Base-by-base conservation (phyloP, 768 basidiomycete genomes). In the Pholiota microspora region DNA sequence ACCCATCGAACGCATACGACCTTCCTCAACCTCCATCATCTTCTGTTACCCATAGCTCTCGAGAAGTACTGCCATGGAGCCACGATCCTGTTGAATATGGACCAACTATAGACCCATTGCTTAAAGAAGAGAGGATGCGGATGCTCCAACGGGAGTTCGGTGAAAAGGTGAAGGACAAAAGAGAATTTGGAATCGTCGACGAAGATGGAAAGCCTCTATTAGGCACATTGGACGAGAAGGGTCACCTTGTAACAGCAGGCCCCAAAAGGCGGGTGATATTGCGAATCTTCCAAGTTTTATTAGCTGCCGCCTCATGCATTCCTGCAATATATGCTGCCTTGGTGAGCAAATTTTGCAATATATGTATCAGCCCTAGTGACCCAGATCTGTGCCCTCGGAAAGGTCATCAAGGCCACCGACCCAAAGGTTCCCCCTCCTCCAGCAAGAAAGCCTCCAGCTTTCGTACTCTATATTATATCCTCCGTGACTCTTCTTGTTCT, bases 111-210 rank as follows among this genome's bases (percentile, higher is more conserved):
- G 76, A 82, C 53, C 67, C 77, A 1, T 67, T 74, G n/a, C 69
- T 81, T 27, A 88, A 86, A 65, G 83, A 84, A 65, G 86, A 88
- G 60, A 77, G 86, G 15, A 74, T 88, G 60, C 79, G 84, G 5
- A 87, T 88, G 85, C 75, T 89, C 8, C 82, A 88, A 63, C 77
- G 77, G 15, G 85, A 88, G 57, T 89, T 88, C 64, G 80, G 81
- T 2, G 66, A 69, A n/a, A 73, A 76, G 57, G 64, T 18, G 18
- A 61, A 73, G 58, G 52, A 61, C 25, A 62, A 71, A 56, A 59
- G 66, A 55, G 42, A 53, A 57, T 25, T 56, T 23, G 63, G 62
- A 23, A 66, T 74, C 35, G 51, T 71, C 24, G 79, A 77, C 54
- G 77, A 76, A 34, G 72, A 77, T 29, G 79, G 77, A 9, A 77